Percentiles rank a stretch among this genome's conserved stretches.
Evolutionary conservation across 352 stramenopile species (phyloP).

Genomic region (Pilasporangium apinafurcum): DNA sequence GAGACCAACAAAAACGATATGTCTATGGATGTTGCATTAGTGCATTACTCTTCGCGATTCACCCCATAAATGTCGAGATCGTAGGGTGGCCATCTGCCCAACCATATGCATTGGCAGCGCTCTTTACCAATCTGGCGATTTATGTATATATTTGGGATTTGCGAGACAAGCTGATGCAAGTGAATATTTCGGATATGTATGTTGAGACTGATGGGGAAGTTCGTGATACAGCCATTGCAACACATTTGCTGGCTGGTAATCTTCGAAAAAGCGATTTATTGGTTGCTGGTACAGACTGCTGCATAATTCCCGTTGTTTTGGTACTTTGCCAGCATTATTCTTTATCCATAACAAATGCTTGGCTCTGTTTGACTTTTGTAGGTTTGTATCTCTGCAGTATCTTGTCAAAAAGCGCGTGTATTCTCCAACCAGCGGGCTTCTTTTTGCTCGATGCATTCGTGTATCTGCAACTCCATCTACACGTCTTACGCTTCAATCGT

Average conservation of each 20-base stretch:
- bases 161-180: neutral
- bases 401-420: constrained; percentile 3
- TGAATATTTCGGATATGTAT: no score
- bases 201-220: no score
- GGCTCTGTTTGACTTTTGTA: no score
- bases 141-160: constrained; percentile 15
- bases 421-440: constrained; percentile 3
- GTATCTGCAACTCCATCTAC: no score
- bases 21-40: constrained; percentile 27
- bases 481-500: neutral
- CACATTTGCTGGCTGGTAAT: no score
- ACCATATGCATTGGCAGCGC: constrained; percentile 46
- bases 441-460: constrained; percentile 1
- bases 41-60: constrained; percentile 41
- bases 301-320: neutral
- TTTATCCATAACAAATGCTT: no score
- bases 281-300: neutral
- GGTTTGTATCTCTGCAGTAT: constrained; percentile 6
- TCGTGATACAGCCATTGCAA: no score
- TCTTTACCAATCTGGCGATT: constrained; percentile 45
- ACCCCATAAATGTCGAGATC: constrained; percentile 62
- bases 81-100: constrained; percentile 65
- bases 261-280: neutral
- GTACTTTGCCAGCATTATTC: no score
- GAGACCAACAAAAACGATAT: no score